A percentile compares a stretch with the other conserved stretches of the same genome.
Evolutionary conservation across 2,329 filamentous ascomycete genomes (phyloP).

Genomic region (Penicillium vulpinum): DNA sequence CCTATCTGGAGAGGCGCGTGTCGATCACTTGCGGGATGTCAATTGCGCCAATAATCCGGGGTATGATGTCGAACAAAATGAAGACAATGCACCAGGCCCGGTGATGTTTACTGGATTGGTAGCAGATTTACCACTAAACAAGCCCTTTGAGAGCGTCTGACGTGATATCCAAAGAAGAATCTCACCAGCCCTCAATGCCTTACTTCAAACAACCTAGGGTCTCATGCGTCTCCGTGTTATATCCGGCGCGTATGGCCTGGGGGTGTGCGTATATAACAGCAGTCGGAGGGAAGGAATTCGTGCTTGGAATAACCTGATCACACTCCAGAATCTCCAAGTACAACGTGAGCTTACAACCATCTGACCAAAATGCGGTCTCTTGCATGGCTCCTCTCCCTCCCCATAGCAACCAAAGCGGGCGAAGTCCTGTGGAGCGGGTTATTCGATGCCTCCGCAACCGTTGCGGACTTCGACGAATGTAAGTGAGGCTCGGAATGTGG

Average conservation of each 20-base stretch:
- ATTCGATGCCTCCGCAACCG: slow-evolving; percentile 26
- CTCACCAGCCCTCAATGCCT: neutral
- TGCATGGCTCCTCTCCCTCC: slow-evolving; percentile 3
- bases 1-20: neutral
- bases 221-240: slow-evolving; percentile 2
- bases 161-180: neutral
- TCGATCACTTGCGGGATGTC: neutral
- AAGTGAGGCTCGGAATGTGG: neutral
- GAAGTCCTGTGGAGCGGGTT: slow-evolving; percentile 31
- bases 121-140: neutral
- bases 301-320: too few species aligned
- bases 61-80: neutral
- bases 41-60: neutral
- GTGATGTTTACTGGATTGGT: neutral
- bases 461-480: slow-evolving; percentile 30
- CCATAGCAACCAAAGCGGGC: slow-evolving; percentile 17
- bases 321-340: neutral
- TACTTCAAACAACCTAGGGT: neutral
- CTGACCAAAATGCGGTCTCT: neutral
- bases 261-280: neutral
- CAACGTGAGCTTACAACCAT: neutral
- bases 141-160: neutral
- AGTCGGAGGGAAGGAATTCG: neutral
- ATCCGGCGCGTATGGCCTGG: neutral
- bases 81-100: neutral